Percentiles rank a stretch among this genome's conserved stretches.
Conservation (phyloP, 179 eudicot species). For the Silene vulgaris region DNA sequence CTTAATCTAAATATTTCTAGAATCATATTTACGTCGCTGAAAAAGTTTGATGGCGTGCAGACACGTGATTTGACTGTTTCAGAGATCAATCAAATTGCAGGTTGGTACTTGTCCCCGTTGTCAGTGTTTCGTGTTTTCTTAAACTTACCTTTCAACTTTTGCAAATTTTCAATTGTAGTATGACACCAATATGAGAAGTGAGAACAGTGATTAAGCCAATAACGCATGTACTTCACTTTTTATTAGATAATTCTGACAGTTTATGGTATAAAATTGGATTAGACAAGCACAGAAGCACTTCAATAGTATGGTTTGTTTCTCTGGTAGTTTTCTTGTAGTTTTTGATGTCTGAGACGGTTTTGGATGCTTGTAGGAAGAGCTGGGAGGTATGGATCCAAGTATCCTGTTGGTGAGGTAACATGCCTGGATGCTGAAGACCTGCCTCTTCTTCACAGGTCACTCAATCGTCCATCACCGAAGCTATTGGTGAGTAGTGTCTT, state of each 20-base stretch:
- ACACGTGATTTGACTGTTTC: conserved; percentile 70
- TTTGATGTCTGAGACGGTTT: conserved; percentile 16
- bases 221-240: background rate
- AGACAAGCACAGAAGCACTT: background rate
- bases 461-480: conserved; percentile 64
- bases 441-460: conserved; percentile 71
- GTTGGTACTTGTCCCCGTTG: conserved; percentile 34
- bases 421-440: conserved; percentile 67
- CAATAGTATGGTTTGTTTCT: background rate
- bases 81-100: conserved; percentile 97
- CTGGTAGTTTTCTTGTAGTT: background rate
- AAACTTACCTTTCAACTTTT: background rate
- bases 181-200: background rate
- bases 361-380: conserved; percentile 74
- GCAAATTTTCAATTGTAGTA: background rate
- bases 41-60: conserved; percentile 77
- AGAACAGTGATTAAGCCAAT: background rate
- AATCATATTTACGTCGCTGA: conserved; percentile 73
- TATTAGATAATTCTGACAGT: background rate
- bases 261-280: background rate
- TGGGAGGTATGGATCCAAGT: conserved; percentile 87
- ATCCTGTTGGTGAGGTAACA: conserved; percentile 88
- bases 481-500: conserved; percentile 49
- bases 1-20: conserved; percentile 95
- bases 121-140: conserved; percentile 13